Evolutionary conservation across 805 yeast species (phyloP), one percentile per base, ranked within the genome.

Genomic region (Sporopachydermia lactativora): DNA sequence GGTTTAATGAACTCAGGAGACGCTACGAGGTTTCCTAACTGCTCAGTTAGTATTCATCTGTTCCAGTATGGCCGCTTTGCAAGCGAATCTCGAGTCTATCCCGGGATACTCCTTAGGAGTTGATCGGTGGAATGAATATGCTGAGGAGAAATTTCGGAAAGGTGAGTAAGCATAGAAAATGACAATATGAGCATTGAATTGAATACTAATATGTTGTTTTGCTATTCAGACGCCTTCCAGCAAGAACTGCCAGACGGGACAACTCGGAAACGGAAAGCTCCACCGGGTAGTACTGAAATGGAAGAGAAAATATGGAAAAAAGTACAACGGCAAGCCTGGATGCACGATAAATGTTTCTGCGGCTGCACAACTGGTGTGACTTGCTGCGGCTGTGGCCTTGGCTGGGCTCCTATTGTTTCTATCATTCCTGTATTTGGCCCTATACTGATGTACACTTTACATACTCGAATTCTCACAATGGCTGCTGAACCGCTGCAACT

Each of bases 381-480:
- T 40, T 43, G 51, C 39, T 38, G 72, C 47, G 86, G 76, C 58
- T 69, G 84, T 47, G 89, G 92, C 1, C 49, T 81, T 15, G 96
- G 96, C 0, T 58, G 79, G 52, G 89, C 81, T 1, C 92, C 95
- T 1, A 40, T 86, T 11, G 67, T 78, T 34, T 69, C 79, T 1
- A 59, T 84, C 5, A 42, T 89, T 5, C 97, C 97, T 0, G 80
- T 73, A 1, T 57, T 89, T n/a, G 97, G 97, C 0, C 95, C 96
- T 1, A 47, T 76, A 3, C 51, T 77, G 41, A 83, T 85, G 86
- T 89, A 80, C 57, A 76, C 71, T 2, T 68, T 85, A 34, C 95
- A 88, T 55, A 70, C 76, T 3, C 66, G 86, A 44, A 56, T 88
- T 45, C 66, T 84, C 18, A 61, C 64, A 17, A 55, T 71, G 42